A percentile compares a stretch with the other conserved stretches of the same genome.
Conservation (phyloP, 495 filamentous ascomycete species). For the Hypoxylon fragiforme region DNA sequence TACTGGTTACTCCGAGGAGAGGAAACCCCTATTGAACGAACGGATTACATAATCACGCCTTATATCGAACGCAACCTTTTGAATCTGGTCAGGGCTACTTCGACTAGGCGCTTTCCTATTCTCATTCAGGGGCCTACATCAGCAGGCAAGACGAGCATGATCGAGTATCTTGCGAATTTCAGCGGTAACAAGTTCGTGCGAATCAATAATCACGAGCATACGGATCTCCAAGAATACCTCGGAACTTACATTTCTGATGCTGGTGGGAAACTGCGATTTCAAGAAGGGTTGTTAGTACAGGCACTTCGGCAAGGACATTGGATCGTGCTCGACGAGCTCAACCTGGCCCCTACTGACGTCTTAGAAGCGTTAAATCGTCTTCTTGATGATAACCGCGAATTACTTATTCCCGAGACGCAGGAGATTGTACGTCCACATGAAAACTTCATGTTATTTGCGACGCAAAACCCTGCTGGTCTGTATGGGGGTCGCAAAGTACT, state of each 20-base stretch:
- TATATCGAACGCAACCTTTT: constrained; percentile 92
- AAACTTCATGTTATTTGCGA: constrained; percentile 99
- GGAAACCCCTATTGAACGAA: constrained; percentile 65
- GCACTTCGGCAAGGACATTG: constrained; percentile 91
- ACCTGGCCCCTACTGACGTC: constrained; percentile 94
- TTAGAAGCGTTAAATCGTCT: constrained; percentile 93
- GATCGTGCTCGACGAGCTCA: constrained; percentile 97
- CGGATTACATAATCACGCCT: constrained; percentile 94
- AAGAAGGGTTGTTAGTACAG: constrained; percentile 92
- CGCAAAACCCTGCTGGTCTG: constrained; percentile 93
- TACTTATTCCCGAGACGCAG: constrained; percentile 96
- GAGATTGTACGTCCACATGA: constrained; percentile 87
- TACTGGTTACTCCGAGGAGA: constrained; percentile 88
- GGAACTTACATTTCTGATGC: constrained; percentile 88
- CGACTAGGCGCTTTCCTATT: constrained; percentile 88
- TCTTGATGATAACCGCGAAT: constrained; percentile 95
- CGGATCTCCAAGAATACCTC: constrained; percentile 96
- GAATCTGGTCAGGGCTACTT: constrained; percentile 89
- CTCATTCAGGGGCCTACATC: constrained; percentile 98
- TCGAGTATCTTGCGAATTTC: constrained; percentile 92
- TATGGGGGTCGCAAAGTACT: constrained; percentile 94
- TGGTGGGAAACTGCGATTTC: constrained; percentile 82
- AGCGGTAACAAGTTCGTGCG: constrained; percentile 96
- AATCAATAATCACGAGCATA: constrained; percentile 99
- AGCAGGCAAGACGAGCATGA: constrained; percentile 98